Evolutionary conservation across 108 stramenopile species (phyloP), one percentile per base, ranked within the genome.

Genomic region (Mayamaea pseudoterrestris): DNA sequence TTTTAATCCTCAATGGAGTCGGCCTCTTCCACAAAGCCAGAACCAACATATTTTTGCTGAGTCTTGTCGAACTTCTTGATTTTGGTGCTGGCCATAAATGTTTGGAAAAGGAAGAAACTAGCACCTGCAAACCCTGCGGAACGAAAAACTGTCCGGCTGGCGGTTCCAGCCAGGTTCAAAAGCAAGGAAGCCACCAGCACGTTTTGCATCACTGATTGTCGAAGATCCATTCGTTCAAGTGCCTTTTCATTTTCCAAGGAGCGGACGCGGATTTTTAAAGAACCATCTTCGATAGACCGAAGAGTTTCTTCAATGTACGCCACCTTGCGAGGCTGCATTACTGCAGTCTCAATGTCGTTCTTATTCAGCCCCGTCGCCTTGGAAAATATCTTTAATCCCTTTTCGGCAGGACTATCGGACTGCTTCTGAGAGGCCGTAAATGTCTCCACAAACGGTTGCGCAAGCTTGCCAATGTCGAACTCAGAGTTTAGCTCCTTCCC

Each of bases 401-500:
- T 86, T 27, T 81, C 71, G 1, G 74, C 58, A 37, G 74, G 65
- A 30, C 57, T 69, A 21, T 56, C 55, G 53, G 82, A 82, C 3
- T 56, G 52, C 55, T 90, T 77, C 55, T 81, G 78, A 17, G 63
- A 36, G 5, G 84, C 88, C 0, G 76, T 83, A 57, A 97, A 93
- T 36, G 87, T 81, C 53, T 93, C 87, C 30, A 97, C 63, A 59
- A 89, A 97, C 0, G 96, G 96, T 46, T 92, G 93, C 5, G 93
- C 93, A 14, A 97, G 61, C 49, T 87, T 80, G 5, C 90, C 93
- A 59, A 97, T 78, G 45, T 94, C 91, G 53, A 78, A 97, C 12
- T 71, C 57, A 13, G 57, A 28, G 63, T 93, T 89, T 5, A 97
- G 75, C 1, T 89, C 93, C 52, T 97, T 97, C 11, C 93, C 96